Base-by-base conservation (phyloP, 1,139 yeast species). In the Zhuliangozyma blackwelliae region DNA sequence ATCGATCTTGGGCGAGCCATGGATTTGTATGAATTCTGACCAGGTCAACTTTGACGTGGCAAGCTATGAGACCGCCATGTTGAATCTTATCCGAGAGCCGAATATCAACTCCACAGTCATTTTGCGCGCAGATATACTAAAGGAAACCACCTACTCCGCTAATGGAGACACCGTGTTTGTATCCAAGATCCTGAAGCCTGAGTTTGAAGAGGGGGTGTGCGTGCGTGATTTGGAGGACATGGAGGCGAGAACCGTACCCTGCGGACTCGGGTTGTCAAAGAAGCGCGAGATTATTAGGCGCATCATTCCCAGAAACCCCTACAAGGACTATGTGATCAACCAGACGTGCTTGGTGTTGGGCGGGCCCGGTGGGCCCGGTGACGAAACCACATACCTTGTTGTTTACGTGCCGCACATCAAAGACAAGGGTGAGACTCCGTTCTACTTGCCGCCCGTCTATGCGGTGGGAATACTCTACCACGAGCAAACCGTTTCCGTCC, bases 51-150 rank as follows among this genome's bases (percentile, higher is more conserved):
- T 77, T 43, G 57, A 55, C n/a, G 50, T 61, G 10, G 51, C 47
- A 5, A 85, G 88, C 61, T 89, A 82, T 53, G 80, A 79, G 40
- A 62, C 66, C 9, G 96, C 96, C 5, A 84, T 88, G 92, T 59
- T 76, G 32, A 86, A 89, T 57, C 69, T 90, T 44, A 83, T 90
- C 38, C 72, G 75, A 43, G 89, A 88, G 45, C 97, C 97, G 10
- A 87, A 90, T 56, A 84, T 90, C 59, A 90, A 90, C 59, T 90
- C 97, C 7, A 85, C 97, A 0, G 94, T 88, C 25, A 84, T 90
- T 28, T 67, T 90, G 65, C 67, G 97, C 50, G 95, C 97, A 0
- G 97, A 90, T 58, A 79, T 90, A 22, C 59, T 89, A 32, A 65
- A 68, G 32, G 90, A 84, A 47, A 67, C 64, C 39, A 57, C 55